phyloP scores from a whole-genome alignment of 257 asterid species.

The Solanum commersonii region DNA sequence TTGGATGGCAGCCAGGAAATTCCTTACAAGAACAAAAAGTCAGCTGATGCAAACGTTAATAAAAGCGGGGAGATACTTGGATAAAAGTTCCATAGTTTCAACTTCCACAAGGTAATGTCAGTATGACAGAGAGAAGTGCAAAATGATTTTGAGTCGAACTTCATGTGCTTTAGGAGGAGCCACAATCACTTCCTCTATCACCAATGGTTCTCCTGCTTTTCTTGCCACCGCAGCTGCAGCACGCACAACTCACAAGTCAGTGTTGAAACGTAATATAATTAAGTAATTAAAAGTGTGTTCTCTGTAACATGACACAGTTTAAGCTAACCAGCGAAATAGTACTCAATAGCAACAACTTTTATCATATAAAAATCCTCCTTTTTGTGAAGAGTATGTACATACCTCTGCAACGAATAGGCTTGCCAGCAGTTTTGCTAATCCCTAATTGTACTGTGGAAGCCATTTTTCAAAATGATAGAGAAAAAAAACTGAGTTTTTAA shows the following conservation, averaged over 20 bases:
- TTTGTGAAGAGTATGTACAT: not conserved
- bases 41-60: not conserved
- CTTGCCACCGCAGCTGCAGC: slow-evolving; percentile 87
- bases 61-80: not conserved
- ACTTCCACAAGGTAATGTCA: slow-evolving; percentile 52
- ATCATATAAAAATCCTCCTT: not conserved
- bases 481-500: not conserved
- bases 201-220: slow-evolving; percentile 61
- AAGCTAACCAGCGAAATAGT: not conserved
- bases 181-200: slow-evolving; percentile 69
- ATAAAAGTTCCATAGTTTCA: slow-evolving; percentile 10
- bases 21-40: slow-evolving; percentile 20
- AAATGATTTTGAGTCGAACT: slow-evolving; percentile 68
- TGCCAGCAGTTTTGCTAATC: slow-evolving; percentile 29
- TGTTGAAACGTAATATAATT: not conserved
- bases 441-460: not conserved
- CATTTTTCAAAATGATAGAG: not conserved
- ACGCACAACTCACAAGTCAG: not conserved
- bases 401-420: slow-evolving; percentile 81
- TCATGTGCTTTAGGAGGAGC: slow-evolving; percentile 52
- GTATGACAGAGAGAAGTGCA: slow-evolving; percentile 73
- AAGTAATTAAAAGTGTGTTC: not conserved
- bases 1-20: slow-evolving; percentile 49
- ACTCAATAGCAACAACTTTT: not conserved
- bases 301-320: not conserved